These are phyloP conservation scores for Hypoxylon sp. DNA, from an alignment of 2,329 filamentous ascomycete species.

Conservation along the genomic window DNA sequence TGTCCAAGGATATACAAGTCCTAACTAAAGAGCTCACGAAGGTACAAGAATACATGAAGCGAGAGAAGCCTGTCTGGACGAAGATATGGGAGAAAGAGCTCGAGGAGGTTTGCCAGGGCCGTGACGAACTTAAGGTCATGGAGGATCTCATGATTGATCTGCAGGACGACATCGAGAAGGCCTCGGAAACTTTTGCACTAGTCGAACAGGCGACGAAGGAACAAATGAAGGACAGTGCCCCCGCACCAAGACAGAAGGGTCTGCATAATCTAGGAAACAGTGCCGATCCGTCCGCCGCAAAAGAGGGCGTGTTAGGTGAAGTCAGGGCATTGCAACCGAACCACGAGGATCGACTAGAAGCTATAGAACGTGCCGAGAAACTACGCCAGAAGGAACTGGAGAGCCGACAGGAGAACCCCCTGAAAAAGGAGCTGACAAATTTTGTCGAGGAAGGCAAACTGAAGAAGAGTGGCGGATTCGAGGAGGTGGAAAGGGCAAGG, in stretches of 20 bases:
- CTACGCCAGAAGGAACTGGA: conserved; percentile 88
- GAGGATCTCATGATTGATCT: conserved; percentile 94
- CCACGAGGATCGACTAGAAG: conserved; percentile 90
- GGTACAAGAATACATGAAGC: conserved; percentile 89
- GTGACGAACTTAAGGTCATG: conserved; percentile 93
- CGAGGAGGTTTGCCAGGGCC: conserved; percentile 93
- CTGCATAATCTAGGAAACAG: conserved; percentile 62
- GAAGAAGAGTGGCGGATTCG: conserved; percentile 95
- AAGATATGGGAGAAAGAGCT: conserved; percentile 99
- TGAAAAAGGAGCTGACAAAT: conserved; percentile 82
- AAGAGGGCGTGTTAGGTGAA: conserved; percentile 91
- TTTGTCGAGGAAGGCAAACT: conserved; percentile 92
- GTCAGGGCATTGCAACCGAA: conserved; percentile 94
- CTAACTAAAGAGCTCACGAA: conserved; percentile 89
- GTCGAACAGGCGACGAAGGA: conserved; percentile 99
- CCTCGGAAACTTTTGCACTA: conserved; percentile 88
- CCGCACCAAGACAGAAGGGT: conserved; percentile 58
- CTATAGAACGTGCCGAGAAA: conserved; percentile 96
- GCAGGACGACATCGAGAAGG: conserved; percentile 94
- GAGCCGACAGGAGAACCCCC: conserved; percentile 74
- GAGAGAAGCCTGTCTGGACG: conserved; percentile 96
- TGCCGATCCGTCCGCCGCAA: conserved; percentile 79
- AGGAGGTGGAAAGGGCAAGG: conserved; percentile 88
- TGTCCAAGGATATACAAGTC: conserved; percentile 85
- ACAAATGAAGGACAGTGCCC: conserved; percentile 82